phyloP scores from a whole-genome alignment of 768 basidiomycete genomes.

The Pulveroboletus sp. region DNA sequence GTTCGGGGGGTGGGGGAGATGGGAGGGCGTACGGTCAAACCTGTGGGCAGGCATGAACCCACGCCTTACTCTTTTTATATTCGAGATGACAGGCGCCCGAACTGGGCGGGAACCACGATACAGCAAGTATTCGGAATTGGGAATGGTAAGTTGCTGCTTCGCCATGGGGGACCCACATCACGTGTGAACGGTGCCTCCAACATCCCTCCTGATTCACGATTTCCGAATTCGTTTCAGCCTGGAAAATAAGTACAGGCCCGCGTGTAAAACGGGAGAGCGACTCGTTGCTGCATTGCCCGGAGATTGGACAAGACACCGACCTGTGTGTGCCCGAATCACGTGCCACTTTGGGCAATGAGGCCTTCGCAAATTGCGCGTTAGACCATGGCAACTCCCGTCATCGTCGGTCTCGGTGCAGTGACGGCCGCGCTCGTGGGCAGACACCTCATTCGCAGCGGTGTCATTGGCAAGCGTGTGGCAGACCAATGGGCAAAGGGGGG shows the following conservation, averaged over 20 bases:
- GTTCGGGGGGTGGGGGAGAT: neutral
- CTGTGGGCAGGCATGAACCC: too few relatives aligned
- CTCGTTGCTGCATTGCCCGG: too few relatives aligned
- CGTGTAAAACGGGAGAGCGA: too few relatives aligned
- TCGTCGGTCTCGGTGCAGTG: slow-evolving; percentile 74
- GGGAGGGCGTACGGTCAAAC: slow-evolving; percentile 1
- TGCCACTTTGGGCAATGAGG: neutral
- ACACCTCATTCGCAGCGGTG: slow-evolving; percentile 60
- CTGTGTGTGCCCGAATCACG: too few relatives aligned
- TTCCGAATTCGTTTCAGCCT: neutral
- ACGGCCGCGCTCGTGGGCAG: slow-evolving; percentile 74
- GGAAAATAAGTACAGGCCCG: too few relatives aligned
- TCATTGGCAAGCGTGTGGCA: slow-evolving; percentile 55
- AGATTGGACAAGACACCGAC: too few relatives aligned
- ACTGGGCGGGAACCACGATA: neutral
- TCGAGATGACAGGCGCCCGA: neutral
- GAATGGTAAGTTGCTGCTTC: too few relatives aligned
- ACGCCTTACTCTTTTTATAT: slow-evolving; percentile 4
- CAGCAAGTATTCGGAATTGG: slow-evolving; percentile 14
- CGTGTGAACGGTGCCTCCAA: neutral
- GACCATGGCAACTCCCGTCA: slow-evolving; percentile 71
- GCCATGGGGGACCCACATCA: neutral
- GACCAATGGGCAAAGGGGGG: slow-evolving; percentile 92
- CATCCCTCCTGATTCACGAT: too few relatives aligned
- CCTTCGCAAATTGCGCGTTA: too few relatives aligned